These are phyloP conservation scores for Melampsora allii-populina DNA, from an alignment of 1,284 basidiomycete species.

Conservation along the genomic window DNA sequence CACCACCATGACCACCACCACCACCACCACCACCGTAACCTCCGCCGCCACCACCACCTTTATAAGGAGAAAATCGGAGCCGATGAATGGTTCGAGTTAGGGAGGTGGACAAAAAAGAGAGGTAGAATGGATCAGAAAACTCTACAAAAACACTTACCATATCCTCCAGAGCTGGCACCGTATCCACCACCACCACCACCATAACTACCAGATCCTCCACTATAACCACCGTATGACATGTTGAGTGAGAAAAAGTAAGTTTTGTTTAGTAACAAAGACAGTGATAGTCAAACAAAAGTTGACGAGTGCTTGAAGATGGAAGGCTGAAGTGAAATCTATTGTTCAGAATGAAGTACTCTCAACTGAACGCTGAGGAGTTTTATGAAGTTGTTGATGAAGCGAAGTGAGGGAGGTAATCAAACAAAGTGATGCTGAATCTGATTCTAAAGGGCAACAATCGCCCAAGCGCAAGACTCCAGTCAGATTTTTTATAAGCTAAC, in stretches of 20 bases:
- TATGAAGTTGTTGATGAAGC: background rate
- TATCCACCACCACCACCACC: conserved; percentile 10
- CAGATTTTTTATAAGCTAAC: too few species aligned
- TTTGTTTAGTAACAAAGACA: background rate
- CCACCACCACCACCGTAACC: conserved; percentile 44
- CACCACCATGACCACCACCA: conserved; percentile 42
- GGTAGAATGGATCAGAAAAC: background rate
- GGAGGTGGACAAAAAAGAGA: background rate
- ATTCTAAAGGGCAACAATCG: background rate
- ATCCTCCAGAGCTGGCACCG: conserved; percentile 9
- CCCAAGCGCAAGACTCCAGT: too few species aligned
- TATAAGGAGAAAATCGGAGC: background rate
- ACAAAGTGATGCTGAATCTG: background rate
- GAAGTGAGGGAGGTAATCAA: background rate
- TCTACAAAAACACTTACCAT: background rate
- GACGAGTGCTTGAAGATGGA: background rate
- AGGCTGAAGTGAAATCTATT: background rate
- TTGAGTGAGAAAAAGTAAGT: background rate
- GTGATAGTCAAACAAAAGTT: too few species aligned
- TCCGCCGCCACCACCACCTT: conserved; percentile 18
- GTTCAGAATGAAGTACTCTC: background rate
- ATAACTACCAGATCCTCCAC: conserved; percentile 20
- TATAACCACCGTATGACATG: conserved; percentile 38
- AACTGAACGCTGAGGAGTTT: too few species aligned
- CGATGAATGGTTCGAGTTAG: background rate